Conservation (phyloP, 2,329 filamentous ascomycete species). For the Sporothrix pallida region DNA sequence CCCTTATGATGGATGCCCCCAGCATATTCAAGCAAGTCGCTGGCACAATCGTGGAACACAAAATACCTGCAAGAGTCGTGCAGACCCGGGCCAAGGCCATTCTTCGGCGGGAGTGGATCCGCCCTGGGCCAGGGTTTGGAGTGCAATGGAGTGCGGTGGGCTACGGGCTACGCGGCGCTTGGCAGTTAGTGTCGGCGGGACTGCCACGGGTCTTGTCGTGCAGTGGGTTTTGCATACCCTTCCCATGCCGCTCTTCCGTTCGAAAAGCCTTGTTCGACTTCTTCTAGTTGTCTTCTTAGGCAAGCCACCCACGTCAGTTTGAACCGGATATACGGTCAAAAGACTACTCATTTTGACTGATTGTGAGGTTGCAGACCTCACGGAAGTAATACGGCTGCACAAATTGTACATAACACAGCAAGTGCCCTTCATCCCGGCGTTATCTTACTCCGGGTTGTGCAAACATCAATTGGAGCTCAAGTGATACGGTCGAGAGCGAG, state of each 20-base stretch:
- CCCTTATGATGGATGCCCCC: too few relatives aligned
- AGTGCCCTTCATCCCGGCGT: neutral
- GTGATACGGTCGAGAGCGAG: neutral
- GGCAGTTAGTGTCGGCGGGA: slow-evolving; percentile 18
- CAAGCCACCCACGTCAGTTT: neutral
- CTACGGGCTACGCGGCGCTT: slow-evolving; percentile 15
- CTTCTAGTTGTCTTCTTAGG: neutral
- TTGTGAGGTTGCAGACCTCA: neutral
- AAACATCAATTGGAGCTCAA: neutral
- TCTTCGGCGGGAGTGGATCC: neutral
- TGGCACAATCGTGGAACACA: too few relatives aligned
- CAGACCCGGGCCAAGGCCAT: neutral
- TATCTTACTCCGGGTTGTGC: neutral
- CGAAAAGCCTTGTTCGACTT: neutral
- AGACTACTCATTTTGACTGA: neutral
- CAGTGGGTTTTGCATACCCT: neutral
- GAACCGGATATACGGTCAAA: neutral
- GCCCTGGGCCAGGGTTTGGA: neutral
- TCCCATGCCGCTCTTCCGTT: slow-evolving; percentile 11
- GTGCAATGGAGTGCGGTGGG: neutral
- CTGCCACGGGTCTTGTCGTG: slow-evolving; percentile 2
- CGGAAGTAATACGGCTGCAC: neutral
- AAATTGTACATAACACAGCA: neutral
- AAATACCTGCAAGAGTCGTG: too few relatives aligned
- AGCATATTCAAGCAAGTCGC: too few relatives aligned